A percentile compares a stretch with the other conserved stretches of the same genome.
Evolutionary conservation across 2,329 filamentous ascomycete species (phyloP).

Genomic region (Epichloe coenophiala): DNA sequence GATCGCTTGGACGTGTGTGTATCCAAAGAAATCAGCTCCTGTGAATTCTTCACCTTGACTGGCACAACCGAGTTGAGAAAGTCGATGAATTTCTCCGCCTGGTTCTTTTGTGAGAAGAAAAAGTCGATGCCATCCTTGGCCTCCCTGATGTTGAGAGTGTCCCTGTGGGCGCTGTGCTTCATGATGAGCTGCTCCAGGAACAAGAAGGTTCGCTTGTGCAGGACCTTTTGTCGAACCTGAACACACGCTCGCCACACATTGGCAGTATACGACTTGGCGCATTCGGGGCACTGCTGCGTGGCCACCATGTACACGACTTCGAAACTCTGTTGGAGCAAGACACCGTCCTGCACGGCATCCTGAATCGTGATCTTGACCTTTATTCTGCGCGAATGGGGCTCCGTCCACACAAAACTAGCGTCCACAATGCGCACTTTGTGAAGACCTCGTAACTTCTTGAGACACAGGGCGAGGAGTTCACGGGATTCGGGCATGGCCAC

Average conservation of each 20-base stretch:
- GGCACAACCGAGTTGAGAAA: conserved; percentile 76
- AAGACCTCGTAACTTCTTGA: conserved; percentile 75
- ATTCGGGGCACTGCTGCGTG: conserved; percentile 89
- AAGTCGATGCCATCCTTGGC: conserved; percentile 93
- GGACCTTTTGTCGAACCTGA: conserved; percentile 92
- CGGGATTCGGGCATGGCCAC: conserved; percentile 74
- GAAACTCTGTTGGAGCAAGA: conserved; percentile 78
- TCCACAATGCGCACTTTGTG: conserved; percentile 90
- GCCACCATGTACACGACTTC: conserved; percentile 88
- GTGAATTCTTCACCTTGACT: conserved; percentile 57
- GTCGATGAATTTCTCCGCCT: conserved; percentile 85
- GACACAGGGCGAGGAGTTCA: conserved; percentile 81
- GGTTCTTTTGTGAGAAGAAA: conserved; percentile 79
- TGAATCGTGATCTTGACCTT: conserved; percentile 96
- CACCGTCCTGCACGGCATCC: conserved; percentile 46
- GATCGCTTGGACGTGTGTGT: conserved; percentile 79
- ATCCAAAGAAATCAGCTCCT: conserved; percentile 88
- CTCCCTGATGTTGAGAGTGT: conserved; percentile 97
- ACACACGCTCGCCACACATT: conserved; percentile 91
- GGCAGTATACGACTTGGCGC: conserved; percentile 87
- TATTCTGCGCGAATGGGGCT: conserved; percentile 83
- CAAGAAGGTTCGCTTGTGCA: conserved; percentile 69
- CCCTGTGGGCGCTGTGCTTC: conserved; percentile 80
- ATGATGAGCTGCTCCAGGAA: conserved; percentile 86
- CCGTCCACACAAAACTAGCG: conserved; percentile 94